Evolutionary conservation across 176 grass and related monocot species (phyloP).

Genomic region (Oryza meyeriana): DNA sequence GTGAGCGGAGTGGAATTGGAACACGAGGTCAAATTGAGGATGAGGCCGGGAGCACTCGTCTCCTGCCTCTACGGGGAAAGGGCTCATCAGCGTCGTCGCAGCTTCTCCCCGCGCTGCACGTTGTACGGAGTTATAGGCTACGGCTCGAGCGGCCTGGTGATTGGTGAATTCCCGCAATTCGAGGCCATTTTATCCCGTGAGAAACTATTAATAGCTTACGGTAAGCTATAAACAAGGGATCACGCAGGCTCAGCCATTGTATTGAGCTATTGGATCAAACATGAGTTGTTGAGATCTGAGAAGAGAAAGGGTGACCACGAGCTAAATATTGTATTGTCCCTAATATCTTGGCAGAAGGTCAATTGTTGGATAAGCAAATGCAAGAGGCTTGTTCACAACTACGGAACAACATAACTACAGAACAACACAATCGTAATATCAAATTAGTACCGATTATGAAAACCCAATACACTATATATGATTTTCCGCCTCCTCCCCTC

Average conservation of each 20-base stretch:
- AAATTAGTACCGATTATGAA: too few relatives aligned
- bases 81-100: slow-evolving; percentile 10
- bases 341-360: background rate
- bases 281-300: background rate
- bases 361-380: too few relatives aligned
- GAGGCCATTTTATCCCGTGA: background rate
- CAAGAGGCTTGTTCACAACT: too few relatives aligned
- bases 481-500: too few relatives aligned
- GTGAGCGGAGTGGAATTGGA: background rate
- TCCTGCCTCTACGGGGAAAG: background rate
- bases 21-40: slow-evolving; percentile 24
- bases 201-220: background rate
- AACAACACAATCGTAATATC: too few relatives aligned
- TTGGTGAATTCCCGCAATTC: background rate
- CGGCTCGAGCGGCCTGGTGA: background rate
- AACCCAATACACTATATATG: too few relatives aligned
- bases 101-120: background rate
- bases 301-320: background rate
- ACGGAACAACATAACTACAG: too few relatives aligned
- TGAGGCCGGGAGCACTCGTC: background rate
- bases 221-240: background rate
- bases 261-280: background rate
- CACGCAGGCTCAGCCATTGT: background rate
- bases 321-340: background rate
- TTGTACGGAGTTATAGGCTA: too few relatives aligned